Evolutionary conservation across 495 filamentous ascomycete genomes (phyloP).

Genomic region (Lasiosphaeria hispida): DNA sequence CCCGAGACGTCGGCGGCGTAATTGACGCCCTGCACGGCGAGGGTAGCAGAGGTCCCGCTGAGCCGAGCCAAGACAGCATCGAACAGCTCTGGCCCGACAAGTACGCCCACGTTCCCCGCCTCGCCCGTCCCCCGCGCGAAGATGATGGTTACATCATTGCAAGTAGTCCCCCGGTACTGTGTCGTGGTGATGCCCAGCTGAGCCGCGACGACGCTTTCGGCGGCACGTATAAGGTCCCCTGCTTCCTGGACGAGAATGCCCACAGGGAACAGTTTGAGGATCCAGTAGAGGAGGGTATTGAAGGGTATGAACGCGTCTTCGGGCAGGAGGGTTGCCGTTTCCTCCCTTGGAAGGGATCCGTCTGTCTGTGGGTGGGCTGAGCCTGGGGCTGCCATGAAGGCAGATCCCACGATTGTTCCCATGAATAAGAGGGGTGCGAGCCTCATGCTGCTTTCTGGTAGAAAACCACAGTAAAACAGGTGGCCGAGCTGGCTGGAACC

Average conservation of each 20-base stretch:
- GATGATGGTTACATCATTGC: slow-evolving; percentile 50
- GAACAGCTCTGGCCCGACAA: slow-evolving; percentile 57
- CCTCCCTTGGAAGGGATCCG: too few species aligned
- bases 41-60: slow-evolving; percentile 35
- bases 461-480: too few species aligned
- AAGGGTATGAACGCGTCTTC: slow-evolving; percentile 6
- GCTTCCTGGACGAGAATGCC: slow-evolving; percentile 22
- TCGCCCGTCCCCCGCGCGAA: slow-evolving; percentile 60
- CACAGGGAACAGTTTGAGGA: slow-evolving; percentile 30
- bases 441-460: too few species aligned
- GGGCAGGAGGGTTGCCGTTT: neutral
- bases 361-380: too few species aligned
- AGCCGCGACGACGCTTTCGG: slow-evolving; percentile 23
- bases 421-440: too few species aligned
- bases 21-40: slow-evolving; percentile 57
- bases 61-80: slow-evolving; percentile 34
- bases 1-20: slow-evolving; percentile 43
- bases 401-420: too few species aligned
- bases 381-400: too few species aligned
- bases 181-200: slow-evolving; percentile 6
- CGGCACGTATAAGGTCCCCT: slow-evolving; percentile 19
- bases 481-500: too few species aligned
- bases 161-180: slow-evolving; percentile 38
- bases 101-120: slow-evolving; percentile 54
- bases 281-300: slow-evolving; percentile 27